These are phyloP conservation scores for Ogataea zsoltii DNA, from an alignment of 805 yeast genomes.

Conservation along the genomic window DNA sequence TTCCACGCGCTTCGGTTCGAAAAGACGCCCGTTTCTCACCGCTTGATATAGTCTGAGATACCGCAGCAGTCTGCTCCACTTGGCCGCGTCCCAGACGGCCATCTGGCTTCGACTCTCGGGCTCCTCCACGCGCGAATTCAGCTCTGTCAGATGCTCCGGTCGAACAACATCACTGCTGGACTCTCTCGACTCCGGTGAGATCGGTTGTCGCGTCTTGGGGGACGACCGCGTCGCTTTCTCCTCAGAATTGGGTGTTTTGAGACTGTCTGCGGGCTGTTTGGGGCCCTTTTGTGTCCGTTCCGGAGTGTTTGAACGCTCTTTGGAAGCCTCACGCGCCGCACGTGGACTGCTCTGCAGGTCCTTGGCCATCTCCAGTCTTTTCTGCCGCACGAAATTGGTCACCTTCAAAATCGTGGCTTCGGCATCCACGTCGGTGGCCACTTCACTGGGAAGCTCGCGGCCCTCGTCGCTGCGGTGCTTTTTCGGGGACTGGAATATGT, in stretches of 20 bases:
- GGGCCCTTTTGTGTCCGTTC: too few species aligned
- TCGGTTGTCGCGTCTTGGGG: too few species aligned
- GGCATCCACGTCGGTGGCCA: constrained; percentile 15
- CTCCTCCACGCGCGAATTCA: not conserved
- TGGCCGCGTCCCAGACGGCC: constrained; percentile 21
- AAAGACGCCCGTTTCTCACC: constrained; percentile 15
- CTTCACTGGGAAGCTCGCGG: not conserved
- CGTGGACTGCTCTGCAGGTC: constrained; percentile 1
- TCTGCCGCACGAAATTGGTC: constrained; percentile 23
- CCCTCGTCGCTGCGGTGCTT: constrained; percentile 9
- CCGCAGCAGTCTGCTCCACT: constrained; percentile 27
- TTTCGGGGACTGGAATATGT: not conserved
- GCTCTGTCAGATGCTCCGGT: not conserved
- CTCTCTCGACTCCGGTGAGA: too few species aligned
- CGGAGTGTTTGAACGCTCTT: too few species aligned
- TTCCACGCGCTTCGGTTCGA: constrained; percentile 13
- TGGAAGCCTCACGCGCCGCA: not conserved
- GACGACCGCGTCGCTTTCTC: too few species aligned
- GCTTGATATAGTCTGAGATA: constrained; percentile 24
- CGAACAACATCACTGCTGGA: not conserved
- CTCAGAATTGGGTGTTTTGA: too few species aligned
- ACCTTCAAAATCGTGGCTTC: constrained; percentile 29
- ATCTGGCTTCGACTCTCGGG: not conserved
- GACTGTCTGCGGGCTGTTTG: too few species aligned
- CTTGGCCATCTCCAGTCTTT: constrained; percentile 10